These are phyloP conservation scores for Didymella sp. DNA, from an alignment of 2,329 filamentous ascomycete genomes.

Conservation along the genomic window DNA sequence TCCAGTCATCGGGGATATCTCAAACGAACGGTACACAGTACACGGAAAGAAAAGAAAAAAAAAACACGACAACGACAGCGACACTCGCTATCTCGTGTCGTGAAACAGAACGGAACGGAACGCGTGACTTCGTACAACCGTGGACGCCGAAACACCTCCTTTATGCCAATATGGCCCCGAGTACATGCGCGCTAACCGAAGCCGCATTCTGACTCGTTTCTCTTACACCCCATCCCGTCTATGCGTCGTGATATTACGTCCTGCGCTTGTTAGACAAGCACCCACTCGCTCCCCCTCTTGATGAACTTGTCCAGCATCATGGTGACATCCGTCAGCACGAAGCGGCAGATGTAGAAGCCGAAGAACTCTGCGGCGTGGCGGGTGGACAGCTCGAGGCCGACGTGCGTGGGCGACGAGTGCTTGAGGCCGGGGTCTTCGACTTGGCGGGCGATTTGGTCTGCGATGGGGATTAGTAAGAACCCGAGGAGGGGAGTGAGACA, in stretches of 20 bases:
- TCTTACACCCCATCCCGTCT: not conserved
- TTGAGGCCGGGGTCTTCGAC: slow-evolving; percentile 93
- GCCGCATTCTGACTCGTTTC: not conserved
- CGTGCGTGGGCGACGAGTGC: slow-evolving; percentile 90
- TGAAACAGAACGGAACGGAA: too few relatives aligned
- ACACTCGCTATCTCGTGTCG: too few relatives aligned
- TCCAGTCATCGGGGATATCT: slow-evolving; percentile 3
- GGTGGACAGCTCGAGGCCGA: slow-evolving; percentile 91
- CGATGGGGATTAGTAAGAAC: not conserved
- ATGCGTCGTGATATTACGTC: not conserved
- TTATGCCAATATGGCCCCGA: slow-evolving; percentile 1
- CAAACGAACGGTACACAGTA: not conserved
- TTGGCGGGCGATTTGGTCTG: slow-evolving; percentile 94
- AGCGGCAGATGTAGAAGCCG: slow-evolving; percentile 93
- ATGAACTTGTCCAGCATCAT: slow-evolving; percentile 94
- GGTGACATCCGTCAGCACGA: slow-evolving; percentile 84
- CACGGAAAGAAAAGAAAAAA: not conserved
- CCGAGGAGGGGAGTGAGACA: not conserved
- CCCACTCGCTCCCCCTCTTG: slow-evolving; percentile 96
- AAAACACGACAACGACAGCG: not conserved
- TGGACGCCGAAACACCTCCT: slow-evolving; percentile 4
- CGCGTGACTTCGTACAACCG: not conserved
- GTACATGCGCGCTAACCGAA: not conserved
- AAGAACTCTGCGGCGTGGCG: slow-evolving; percentile 97
- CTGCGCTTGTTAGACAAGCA: slow-evolving; percentile 59